A percentile compares a stretch with the other conserved stretches of the same genome.
phyloP scores from a whole-genome alignment of 1,284 basidiomycete genomes.

The Jaminaea rosea region DNA sequence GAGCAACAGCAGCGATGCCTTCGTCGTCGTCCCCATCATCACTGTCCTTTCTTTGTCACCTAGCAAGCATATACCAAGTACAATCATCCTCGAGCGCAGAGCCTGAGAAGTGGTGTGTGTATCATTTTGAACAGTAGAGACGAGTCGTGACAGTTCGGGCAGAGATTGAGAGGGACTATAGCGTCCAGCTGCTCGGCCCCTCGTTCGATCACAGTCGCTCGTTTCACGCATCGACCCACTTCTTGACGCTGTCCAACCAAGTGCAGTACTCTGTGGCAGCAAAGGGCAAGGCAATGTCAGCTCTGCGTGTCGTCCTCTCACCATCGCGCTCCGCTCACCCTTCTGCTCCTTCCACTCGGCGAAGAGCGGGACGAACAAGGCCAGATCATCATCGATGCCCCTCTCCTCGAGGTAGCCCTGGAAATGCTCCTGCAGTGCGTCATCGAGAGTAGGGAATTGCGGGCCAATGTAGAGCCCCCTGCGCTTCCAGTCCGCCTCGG shows the following conservation, averaged over 20 bases:
- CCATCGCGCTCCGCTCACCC: conserved; percentile 6
- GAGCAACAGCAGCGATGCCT: too few relatives aligned
- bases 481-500: conserved; percentile 86
- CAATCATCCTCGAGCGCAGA: too few relatives aligned
- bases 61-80: too few relatives aligned
- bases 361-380: conserved; percentile 48
- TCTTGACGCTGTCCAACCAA: conserved; percentile 77
- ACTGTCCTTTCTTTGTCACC: too few relatives aligned
- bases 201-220: too few relatives aligned
- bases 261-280: conserved; percentile 66
- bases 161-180: too few relatives aligned
- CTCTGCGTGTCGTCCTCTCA: neutral
- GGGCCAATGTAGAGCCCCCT: conserved; percentile 86
- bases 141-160: too few relatives aligned
- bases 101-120: too few relatives aligned
- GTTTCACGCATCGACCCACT: conserved; percentile 65
- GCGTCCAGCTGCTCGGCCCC: too few relatives aligned
- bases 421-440: conserved; percentile 74
- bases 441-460: conserved; percentile 82
- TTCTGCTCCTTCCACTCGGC: conserved; percentile 47
- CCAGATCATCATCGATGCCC: conserved; percentile 72
- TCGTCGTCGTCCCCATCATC: too few relatives aligned
- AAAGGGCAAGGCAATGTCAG: neutral
- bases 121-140: too few relatives aligned
- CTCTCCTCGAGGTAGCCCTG: conserved; percentile 74